phyloP scores from a whole-genome alignment of 306 rosid species.

The Sesbania bispinosa region DNA sequence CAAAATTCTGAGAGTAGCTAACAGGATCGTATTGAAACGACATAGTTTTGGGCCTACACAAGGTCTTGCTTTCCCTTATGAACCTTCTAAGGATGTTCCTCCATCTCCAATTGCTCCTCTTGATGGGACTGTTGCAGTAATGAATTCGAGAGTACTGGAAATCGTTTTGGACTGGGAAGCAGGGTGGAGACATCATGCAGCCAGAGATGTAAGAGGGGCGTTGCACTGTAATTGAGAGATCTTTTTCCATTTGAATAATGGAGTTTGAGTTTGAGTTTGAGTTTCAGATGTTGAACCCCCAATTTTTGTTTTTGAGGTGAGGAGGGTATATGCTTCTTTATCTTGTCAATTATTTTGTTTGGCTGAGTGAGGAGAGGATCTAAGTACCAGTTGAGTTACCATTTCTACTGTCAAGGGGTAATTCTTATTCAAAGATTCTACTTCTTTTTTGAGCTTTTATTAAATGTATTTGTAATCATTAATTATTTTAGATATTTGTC shows the following conservation, averaged over 20 bases:
- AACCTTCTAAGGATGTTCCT: constrained; percentile 50
- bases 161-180: constrained; percentile 45
- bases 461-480: constrained; percentile 6
- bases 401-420: constrained; percentile 21
- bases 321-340: not conserved
- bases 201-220: constrained; percentile 31
- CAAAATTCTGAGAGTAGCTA: constrained; percentile 81
- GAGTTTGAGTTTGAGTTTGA: constrained; percentile 14
- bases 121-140: not conserved
- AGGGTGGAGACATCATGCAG: constrained; percentile 51
- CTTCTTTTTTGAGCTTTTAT: not conserved
- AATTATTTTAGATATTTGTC: constrained; percentile 13
- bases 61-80: constrained; percentile 44
- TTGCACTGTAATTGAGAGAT: constrained; percentile 17
- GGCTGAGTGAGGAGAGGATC: not conserved
- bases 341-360: constrained; percentile 24
- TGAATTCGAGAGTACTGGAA: constrained; percentile 51
- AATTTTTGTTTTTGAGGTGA: not conserved
- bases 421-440: not conserved
- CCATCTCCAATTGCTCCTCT: constrained; percentile 42
- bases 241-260: constrained; percentile 45
- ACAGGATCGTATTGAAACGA: constrained; percentile 84
- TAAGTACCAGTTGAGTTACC: constrained; percentile 14
- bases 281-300: not conserved
- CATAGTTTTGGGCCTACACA: constrained; percentile 38